Base-by-base conservation (phyloP, 2,329 filamentous ascomycete genomes). In the Alternaria sp. region DNA sequence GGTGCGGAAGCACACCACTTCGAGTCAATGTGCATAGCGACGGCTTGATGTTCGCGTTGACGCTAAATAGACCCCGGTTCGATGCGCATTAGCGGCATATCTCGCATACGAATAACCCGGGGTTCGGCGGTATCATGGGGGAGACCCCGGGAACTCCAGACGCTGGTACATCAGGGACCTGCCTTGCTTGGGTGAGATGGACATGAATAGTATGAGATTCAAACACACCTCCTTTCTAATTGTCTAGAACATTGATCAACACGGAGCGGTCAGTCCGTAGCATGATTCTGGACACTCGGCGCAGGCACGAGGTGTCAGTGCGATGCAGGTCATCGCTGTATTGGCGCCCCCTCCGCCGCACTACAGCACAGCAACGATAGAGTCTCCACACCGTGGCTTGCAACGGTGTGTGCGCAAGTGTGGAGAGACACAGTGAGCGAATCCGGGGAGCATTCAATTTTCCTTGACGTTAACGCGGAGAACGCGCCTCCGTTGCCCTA, bases 91-190 rank as follows among this genome's bases (percentile, higher is more conserved):
- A 54, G 44, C 46, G 62, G 20, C 8, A 54, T 41, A 64, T 57
- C 63, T 65, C 57, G 65, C 65, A 64, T 64, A 51, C 30, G 51
- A 55, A 58, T 64, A 61, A 54, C 61, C 65, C 63, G 57, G 60
- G 54, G 47, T 65, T 34, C 52, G 56, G 41, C 20, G 48, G 41
- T 43, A 24, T 47, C 49, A 47, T 46, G 24, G 51, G 46, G 55
- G 55, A 43, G 44, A 46, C 41, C 55, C 55, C 48, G 34, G 54
- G 7, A 18, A 26, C 38, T 49, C 57, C 43, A 55, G 30, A 49
- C 32, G 47, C n/a, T 16, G 30, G 46, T 49, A 52, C 47, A 12
- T 30, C 30, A 52, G 54, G 54, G 46, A 53, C 48, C 32, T 38
- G 36, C 39, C 41, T 47, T 38, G 39, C 49, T 49, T 38, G 46